phyloP scores from a whole-genome alignment of 1,284 basidiomycete genomes.

The Meripilus lineatus region DNA sequence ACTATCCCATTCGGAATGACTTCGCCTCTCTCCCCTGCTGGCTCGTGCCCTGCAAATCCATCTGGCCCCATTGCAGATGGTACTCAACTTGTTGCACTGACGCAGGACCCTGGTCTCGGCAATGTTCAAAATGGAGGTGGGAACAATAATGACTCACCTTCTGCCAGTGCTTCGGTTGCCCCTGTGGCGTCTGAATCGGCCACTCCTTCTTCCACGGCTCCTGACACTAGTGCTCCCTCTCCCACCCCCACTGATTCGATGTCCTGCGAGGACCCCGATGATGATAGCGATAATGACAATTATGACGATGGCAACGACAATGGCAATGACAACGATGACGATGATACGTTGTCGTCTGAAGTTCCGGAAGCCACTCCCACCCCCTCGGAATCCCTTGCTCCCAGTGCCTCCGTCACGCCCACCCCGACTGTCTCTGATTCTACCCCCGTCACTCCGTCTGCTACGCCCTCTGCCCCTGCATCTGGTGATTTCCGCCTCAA shows the following conservation, averaged over 20 bases:
- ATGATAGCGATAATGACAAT: slow-evolving; percentile 2
- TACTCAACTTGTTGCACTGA: slow-evolving; percentile 41
- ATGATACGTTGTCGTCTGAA: not conserved
- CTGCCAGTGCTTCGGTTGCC: slow-evolving; percentile 1
- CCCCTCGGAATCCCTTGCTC: slow-evolving; percentile 4
- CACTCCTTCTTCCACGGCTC: slow-evolving; percentile 7
- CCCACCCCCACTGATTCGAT: slow-evolving; percentile 6
- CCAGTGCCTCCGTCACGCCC: slow-evolving; percentile 10
- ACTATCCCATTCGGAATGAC: slow-evolving; percentile 35
- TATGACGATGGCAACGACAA: not conserved
- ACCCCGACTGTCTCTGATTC: slow-evolving; percentile 11
- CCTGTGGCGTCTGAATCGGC: slow-evolving; percentile 13
- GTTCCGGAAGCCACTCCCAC: not conserved
- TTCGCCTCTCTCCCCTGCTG: slow-evolving; percentile 29
- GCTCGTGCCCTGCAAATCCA: slow-evolving; percentile 36
- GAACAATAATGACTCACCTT: not conserved
- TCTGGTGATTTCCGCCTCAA: slow-evolving; percentile 30
- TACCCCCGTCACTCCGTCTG: slow-evolving; percentile 18
- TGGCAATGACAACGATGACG: not conserved
- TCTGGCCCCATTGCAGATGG: slow-evolving; percentile 43
- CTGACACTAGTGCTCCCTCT: slow-evolving; percentile 3
- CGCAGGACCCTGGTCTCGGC: slow-evolving; percentile 36
- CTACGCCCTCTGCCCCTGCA: slow-evolving; percentile 17
- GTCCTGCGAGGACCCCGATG: slow-evolving; percentile 4
- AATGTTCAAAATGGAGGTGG: slow-evolving; percentile 11